Base-by-base conservation (phyloP, 306 rosid species). In the Cucumis hystrix region DNA sequence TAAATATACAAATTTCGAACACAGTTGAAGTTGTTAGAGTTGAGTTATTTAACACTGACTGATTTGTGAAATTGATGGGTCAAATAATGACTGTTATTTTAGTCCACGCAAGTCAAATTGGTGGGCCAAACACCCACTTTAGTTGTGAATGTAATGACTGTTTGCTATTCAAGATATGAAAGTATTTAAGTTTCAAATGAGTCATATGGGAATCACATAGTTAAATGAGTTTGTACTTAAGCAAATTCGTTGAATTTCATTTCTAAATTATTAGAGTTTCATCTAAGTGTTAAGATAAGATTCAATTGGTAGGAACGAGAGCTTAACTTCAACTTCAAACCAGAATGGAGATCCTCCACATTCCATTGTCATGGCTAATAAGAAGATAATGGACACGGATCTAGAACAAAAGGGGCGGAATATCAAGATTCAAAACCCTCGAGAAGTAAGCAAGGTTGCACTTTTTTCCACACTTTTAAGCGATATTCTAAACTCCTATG, bases 301-400 rank as follows among this genome's bases (percentile, higher is more conserved):
- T 66, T 76, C 59, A 41, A 57, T 28, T 83, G 81, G 37, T 80
- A 83, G 86, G 82, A 77, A 82, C 37, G 83, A 80, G 54, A 83
- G 83, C 15, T 59, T 77, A 66, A 61, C 77, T 55, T 80, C 82
- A 11, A 72, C 64, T 56, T 76, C 79, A 6, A 77, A 65, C 61
- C 79, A 62, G 61, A 63, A 83, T 77, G 81, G 78, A 28, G 83
- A 72, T 77, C 54, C 82, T 37, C 1, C 75, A 37, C 54, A 76
- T 60, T 80, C 80, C 74, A 76, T 79, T 43, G 81, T 66, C 18
- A 65, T 73, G 25, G 83, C 76, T 61, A 83, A 79, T 33, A 79
- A n/a, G 80, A 69, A 33, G 59, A 61, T 76, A 28, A n/a, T 17
- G 75, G 80, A 76, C 12, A 40, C 73, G 16, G 86, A 79, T 58